Percentiles rank a stretch among this genome's conserved stretches.
These are phyloP conservation scores for Lecanicillium sp. DNA, from an alignment of 2,329 filamentous ascomycete genomes.

Conservation along the genomic window DNA sequence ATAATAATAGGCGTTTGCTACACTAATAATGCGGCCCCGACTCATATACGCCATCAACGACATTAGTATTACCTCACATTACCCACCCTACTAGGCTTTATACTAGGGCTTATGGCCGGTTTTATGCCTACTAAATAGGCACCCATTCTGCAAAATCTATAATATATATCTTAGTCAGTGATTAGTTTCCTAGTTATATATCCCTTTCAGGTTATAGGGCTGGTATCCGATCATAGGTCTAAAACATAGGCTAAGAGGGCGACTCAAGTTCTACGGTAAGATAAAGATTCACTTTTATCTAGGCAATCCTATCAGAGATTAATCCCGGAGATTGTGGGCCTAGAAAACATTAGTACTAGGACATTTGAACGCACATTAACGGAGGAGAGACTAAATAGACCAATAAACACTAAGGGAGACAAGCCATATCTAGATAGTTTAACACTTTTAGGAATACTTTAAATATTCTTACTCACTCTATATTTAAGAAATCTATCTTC, in stretches of 20 bases:
- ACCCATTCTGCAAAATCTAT: neutral
- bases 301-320: neutral
- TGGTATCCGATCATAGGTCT: neutral
- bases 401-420: neutral
- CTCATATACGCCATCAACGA: neutral
- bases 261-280: neutral
- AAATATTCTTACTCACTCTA: neutral
- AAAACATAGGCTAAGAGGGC: neutral
- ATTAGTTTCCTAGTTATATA: slow-evolving; percentile 1
- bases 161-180: neutral
- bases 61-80: neutral
- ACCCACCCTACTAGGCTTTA: neutral
- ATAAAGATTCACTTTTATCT: neutral
- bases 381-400: neutral
- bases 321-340: neutral
- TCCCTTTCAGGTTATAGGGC: neutral
- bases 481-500: neutral
- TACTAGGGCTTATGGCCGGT: neutral
- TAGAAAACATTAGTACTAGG: neutral
- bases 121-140: neutral
- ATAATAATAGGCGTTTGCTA: neutral
- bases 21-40: neutral
- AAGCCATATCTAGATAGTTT: neutral
- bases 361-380: neutral
- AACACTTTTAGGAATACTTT: neutral